Conservation (phyloP, 1,284 basidiomycete genomes). For the Puccinia polysora region DNA sequence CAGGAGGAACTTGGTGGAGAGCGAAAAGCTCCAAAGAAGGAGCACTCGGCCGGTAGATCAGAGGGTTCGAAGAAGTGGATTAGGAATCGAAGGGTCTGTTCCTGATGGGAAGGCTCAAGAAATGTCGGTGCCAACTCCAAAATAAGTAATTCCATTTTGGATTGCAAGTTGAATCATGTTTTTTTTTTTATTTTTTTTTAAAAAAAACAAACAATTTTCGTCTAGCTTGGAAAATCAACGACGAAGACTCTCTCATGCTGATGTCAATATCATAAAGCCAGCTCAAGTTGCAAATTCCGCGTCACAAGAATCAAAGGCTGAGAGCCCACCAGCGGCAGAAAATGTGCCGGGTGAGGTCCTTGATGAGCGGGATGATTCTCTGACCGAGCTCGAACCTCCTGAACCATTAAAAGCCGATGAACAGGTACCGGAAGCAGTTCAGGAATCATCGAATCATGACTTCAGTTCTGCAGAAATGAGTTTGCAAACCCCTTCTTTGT, state of each 20-base stretch:
- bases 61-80: conserved; percentile 32
- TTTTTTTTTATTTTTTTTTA: background rate
- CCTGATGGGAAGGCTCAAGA: conserved; percentile 28
- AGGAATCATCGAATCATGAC: background rate
- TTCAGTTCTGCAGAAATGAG: background rate
- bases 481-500: background rate
- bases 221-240: conserved; percentile 28
- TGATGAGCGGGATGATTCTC: background rate
- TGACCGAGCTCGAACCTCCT: background rate
- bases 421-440: background rate
- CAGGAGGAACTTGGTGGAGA: conserved; percentile 9
- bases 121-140: conserved; percentile 19
- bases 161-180: background rate
- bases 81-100: conserved; percentile 35
- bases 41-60: conserved; percentile 31
- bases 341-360: background rate
- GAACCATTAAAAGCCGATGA: background rate
- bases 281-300: background rate
- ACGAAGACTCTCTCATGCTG: conserved; percentile 7
- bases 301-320: background rate
- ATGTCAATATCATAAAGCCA: background rate
- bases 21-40: conserved; percentile 9
- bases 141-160: background rate
- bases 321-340: conserved; percentile 2
- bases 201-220: background rate